Conservation (phyloP, 345 rosid species). For the Linum usitatissimum region DNA sequence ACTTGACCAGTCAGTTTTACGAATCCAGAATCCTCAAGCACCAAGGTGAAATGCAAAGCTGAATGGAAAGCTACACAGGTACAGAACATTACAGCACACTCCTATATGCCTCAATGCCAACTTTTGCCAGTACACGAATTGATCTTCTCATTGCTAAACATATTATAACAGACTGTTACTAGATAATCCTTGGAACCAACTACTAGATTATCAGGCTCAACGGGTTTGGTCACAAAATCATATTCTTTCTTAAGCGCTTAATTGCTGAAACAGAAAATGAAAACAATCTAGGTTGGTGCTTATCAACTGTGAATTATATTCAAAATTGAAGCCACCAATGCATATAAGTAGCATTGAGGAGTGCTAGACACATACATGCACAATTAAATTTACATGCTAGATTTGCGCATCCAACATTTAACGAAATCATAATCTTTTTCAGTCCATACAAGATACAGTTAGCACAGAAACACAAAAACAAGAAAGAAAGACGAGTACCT, state of each 20-base stretch:
- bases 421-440: background rate
- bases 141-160: too few relatives aligned
- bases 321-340: background rate
- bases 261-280: background rate
- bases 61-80: too few relatives aligned
- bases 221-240: background rate
- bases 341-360: background rate
- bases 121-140: too few relatives aligned
- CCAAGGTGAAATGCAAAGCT: too few relatives aligned
- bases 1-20: too few relatives aligned
- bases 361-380: background rate
- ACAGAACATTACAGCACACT: too few relatives aligned
- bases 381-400: background rate
- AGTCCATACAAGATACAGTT: background rate
- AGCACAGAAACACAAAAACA: background rate
- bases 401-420: background rate
- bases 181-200: background rate
- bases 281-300: background rate
- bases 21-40: too few relatives aligned
- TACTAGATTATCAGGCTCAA: background rate
- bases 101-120: too few relatives aligned
- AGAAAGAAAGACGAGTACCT: slow-evolving; percentile 31
- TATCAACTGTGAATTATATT: background rate
- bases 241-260: background rate
- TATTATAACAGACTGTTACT: too few relatives aligned